phyloP scores from a whole-genome alignment of 345 rosid genomes.

The Moricandia moricandioides region DNA sequence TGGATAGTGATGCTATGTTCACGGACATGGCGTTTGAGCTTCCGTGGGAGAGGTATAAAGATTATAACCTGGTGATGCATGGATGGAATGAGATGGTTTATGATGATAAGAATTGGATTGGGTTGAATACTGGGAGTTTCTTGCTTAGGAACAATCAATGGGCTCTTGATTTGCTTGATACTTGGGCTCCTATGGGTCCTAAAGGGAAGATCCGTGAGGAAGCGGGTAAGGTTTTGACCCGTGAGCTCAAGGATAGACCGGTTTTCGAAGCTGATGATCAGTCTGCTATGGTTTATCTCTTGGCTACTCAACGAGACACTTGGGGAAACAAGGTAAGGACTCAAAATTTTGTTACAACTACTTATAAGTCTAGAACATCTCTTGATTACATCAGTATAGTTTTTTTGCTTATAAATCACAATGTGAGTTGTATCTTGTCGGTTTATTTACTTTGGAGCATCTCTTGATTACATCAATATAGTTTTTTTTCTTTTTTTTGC shows the following conservation, averaged over 20 bases:
- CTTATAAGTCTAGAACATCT: background rate
- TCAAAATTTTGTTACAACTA: background rate
- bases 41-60: background rate
- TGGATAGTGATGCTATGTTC: background rate
- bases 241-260: background rate
- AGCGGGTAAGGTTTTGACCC: background rate
- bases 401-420: too few relatives aligned
- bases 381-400: too few relatives aligned
- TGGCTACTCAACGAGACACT: slow-evolving; percentile 40
- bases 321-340: slow-evolving; percentile 57
- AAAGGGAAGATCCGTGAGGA: background rate
- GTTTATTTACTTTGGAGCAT: too few relatives aligned
- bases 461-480: too few relatives aligned
- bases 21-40: background rate
- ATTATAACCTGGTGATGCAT: background rate
- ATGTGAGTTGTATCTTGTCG: too few relatives aligned
- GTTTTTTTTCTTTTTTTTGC: too few relatives aligned
- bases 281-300: background rate
- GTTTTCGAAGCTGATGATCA: background rate
- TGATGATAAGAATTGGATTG: background rate
- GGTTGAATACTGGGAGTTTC: background rate
- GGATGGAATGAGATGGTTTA: background rate
- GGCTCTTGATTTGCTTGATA: background rate
- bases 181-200: background rate
- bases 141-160: background rate